These are phyloP conservation scores for Chaetomium tenue DNA, from an alignment of 495 filamentous ascomycete genomes.

Conservation along the genomic window DNA sequence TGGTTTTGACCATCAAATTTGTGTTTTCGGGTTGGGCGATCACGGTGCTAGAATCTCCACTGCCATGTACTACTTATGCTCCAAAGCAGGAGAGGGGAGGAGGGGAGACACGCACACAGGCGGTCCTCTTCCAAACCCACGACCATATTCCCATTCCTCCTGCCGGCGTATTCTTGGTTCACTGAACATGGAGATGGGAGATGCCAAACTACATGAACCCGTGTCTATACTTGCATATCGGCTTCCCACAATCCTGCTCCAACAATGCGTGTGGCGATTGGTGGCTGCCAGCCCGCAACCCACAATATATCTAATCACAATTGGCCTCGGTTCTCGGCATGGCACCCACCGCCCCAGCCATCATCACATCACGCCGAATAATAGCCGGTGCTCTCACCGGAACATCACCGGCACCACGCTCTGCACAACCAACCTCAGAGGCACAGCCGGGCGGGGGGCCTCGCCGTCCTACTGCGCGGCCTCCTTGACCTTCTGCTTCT, in stretches of 20 bases:
- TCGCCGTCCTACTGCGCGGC: conserved; percentile 27
- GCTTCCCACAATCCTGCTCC: neutral
- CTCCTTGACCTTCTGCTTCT: conserved; percentile 68
- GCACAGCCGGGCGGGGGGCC: neutral
- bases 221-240: neutral
- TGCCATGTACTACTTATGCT: too few relatives aligned
- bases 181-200: neutral
- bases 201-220: neutral
- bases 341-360: too few relatives aligned
- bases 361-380: neutral
- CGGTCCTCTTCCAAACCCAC: neutral
- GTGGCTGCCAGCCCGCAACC: neutral
- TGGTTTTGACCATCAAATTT: too few relatives aligned
- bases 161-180: neutral
- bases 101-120: too few relatives aligned
- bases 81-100: too few relatives aligned
- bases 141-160: neutral
- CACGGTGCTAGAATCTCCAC: too few relatives aligned
- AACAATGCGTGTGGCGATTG: neutral
- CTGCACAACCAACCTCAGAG: neutral
- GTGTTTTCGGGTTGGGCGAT: too few relatives aligned
- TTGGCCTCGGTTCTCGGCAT: neutral
- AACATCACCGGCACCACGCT: neutral
- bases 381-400: too few relatives aligned
- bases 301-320: neutral